Evolutionary conservation across 495 filamentous ascomycete species (phyloP), one percentile per base, ranked within the genome.

Genomic region (Podospora conica): DNA sequence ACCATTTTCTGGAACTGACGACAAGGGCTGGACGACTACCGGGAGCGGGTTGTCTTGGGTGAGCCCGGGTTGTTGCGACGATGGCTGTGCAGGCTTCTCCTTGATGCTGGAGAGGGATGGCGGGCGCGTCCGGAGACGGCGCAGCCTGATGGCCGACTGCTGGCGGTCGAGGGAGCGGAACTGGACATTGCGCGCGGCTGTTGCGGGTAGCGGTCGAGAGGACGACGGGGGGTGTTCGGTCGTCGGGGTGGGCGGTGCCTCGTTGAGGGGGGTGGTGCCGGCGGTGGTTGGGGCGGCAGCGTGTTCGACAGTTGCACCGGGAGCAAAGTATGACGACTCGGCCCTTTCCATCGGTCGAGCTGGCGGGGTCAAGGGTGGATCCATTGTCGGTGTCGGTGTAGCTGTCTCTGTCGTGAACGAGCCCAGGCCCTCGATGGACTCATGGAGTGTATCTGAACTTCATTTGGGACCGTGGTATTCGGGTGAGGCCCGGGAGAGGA

Each of bases 71-170:
- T 23, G 23, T 28, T 8, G 0, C 6, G 53, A 10, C 20, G 22
- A 8, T 63, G 53, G 18, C 11, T 20, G 24, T 4, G 25, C 60
- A 21, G 53, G 29, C 12, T 24, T 27, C 25, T 48, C 33, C 33
- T 48, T 48, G 33, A 48, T 18, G 33, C 33, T n/a, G 33, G 33
- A 48, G 2, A 48, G 33, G 33, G 61, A 21, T 8, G 62, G 56
- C n/a, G 25, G 53, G 11, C 18, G 20, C 3, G 22, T 55, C 25
- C 53, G 25, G 18, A 69, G 63, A 15, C 67, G 67, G 20, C 67
- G 67, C n/a, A 69, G 25, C 2, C 67, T 33, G 60, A 69, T 66
- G 10, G 60, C 67, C 3, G 67, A 69, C 23, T 57, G 55, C 25
- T 69, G 58, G 55, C 64, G 63, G 53, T 66, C 56, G 2, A 66